Percentiles rank a stretch among this genome's conserved stretches.
Evolutionary conservation across 176 grass and related monocot species (phyloP).

Genomic region (Bonia amplexicaulis): DNA sequence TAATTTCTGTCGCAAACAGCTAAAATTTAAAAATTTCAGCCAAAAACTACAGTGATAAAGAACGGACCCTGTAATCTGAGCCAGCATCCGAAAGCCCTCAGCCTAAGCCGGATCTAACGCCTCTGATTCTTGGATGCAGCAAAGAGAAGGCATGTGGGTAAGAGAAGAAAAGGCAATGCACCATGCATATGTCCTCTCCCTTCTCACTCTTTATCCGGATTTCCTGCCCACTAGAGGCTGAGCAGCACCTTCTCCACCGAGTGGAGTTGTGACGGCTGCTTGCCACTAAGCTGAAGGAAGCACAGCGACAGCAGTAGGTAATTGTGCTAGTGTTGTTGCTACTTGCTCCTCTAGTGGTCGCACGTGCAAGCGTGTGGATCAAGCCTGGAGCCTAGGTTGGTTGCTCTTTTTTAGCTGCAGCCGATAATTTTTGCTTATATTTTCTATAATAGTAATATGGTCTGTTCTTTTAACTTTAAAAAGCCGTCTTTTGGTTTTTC

Average conservation of each 20-base stretch:
- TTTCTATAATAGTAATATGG: no score
- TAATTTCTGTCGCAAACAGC: no score
- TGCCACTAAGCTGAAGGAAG: neutral
- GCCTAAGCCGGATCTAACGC: no score
- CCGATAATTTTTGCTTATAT: no score
- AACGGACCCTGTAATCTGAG: no score
- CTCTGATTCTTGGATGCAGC: neutral
- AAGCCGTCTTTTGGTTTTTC: no score
- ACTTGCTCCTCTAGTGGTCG: neutral
- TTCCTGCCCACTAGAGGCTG: constrained; percentile 16
- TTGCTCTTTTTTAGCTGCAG: no score
- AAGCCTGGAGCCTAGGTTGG: constrained; percentile 11
- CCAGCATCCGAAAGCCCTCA: no score
- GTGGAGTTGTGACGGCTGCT: neutral
- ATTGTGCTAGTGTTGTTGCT: neutral
- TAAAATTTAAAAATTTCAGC: no score
- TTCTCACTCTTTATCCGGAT: neutral
- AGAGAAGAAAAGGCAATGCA: neutral
- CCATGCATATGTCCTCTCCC: neutral
- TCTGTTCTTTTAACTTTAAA: no score
- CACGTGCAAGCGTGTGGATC: constrained; percentile 42
- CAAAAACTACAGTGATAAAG: no score
- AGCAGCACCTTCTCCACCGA: neutral
- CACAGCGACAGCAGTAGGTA: neutral
- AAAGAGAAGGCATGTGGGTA: constrained; percentile 17